Evolutionary conservation across 257 asterid species (phyloP), one percentile per base, ranked within the genome.

Genomic region (Petunia secreta): DNA sequence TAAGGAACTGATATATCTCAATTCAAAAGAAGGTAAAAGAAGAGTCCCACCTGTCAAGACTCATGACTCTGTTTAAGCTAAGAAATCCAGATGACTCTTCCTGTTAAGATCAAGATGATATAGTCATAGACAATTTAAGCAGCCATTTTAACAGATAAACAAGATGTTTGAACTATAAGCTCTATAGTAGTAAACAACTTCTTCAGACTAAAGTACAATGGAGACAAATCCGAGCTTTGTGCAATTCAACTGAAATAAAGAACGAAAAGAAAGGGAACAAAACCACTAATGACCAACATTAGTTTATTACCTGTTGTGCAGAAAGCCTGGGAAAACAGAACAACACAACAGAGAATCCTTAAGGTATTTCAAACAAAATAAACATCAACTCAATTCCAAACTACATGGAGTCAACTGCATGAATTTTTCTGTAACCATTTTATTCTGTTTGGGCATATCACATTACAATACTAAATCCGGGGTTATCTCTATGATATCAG

Each of bases 21-120:
- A 39, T 7, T 13, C 36, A 40, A 74, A 57, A 25, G 34, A n/a
- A 53, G 59, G 58, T 25, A 1, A 5, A 39, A 58, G 3, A 43
- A 58, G 68, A 11, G 46, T 57, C 63, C 36, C 87, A 95, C 99
- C 87, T 89, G 89, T 95, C 98, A 83, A 95, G 88, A 88, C 90
- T 91, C 99, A 95, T 93, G 75, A 91, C 97, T 86, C 99, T 89
- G 80, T 91, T 95, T 87, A 95, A 88, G 90, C 96, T 95, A 74
- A 93, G 98, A 87, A 93, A 95, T 83, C 99, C 99, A 64, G 95
- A 90, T 68, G 91, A 81, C 86, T 83, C 86, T 85, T 89, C 97
- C 99, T 95, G 89, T 65, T 58, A 15, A 65, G 66, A 16, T 69
- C 14, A 57, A 15, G 37, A 79, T 81, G 53, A 76, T 16, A 75